phyloP scores from a whole-genome alignment of 1,139 yeast genomes.

The Lipomyces yarrowii region DNA sequence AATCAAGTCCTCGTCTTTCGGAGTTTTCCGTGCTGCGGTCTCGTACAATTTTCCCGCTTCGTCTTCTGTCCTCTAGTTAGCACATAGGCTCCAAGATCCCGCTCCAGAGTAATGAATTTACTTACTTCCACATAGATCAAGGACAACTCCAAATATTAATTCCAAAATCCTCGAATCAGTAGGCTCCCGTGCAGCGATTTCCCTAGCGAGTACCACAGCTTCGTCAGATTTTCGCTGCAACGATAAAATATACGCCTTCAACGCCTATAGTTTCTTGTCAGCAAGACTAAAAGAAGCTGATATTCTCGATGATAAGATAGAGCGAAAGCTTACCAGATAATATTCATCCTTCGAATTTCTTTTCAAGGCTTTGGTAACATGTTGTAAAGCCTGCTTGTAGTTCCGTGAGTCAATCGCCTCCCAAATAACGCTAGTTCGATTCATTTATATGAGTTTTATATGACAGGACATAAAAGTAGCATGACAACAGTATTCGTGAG shows the following conservation, averaged over 20 bases:
- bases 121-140: slow-evolving; percentile 47
- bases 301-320: background rate
- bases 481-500: background rate
- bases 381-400: slow-evolving; percentile 55
- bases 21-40: slow-evolving; percentile 49
- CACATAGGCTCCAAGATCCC: slow-evolving; percentile 46
- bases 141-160: slow-evolving; percentile 58
- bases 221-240: slow-evolving; percentile 50
- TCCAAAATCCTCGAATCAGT: slow-evolving; percentile 57
- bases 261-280: slow-evolving; percentile 43
- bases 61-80: slow-evolving; percentile 8
- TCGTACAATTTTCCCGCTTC: slow-evolving; percentile 49
- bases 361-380: slow-evolving; percentile 54
- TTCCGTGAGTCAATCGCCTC: slow-evolving; percentile 58
- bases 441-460: background rate
- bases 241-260: slow-evolving; percentile 51
- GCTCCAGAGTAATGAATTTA: slow-evolving; percentile 50
- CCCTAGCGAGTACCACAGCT: slow-evolving; percentile 50
- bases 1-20: slow-evolving; percentile 38
- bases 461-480: background rate
- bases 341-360: slow-evolving; percentile 60
- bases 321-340: slow-evolving; percentile 39
- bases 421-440: slow-evolving; percentile 26
- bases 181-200: slow-evolving; percentile 53
- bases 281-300: background rate